A percentile compares a stretch with the other conserved stretches of the same genome.
Evolutionary conservation across 2,329 filamentous ascomycete species (phyloP).

Genomic region (Xylariaceae sp.): DNA sequence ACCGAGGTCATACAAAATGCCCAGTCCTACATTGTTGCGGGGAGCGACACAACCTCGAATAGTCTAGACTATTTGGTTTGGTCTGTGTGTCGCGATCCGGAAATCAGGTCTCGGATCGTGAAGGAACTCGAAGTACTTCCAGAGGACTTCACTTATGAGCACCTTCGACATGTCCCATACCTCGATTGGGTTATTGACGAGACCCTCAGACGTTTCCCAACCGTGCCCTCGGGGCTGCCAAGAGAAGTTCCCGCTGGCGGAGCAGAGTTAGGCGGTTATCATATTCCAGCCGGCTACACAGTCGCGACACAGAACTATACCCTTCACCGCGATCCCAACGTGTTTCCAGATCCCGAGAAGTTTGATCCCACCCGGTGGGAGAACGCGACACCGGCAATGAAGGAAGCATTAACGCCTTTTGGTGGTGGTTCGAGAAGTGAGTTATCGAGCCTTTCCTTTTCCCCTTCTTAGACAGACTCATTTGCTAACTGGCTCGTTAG

Average conservation of each 20-base stretch:
- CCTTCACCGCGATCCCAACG: slow-evolving; percentile 36
- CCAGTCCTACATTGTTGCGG: slow-evolving; percentile 44
- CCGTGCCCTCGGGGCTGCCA: slow-evolving; percentile 34
- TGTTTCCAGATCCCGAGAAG: slow-evolving; percentile 37
- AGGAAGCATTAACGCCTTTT: slow-evolving; percentile 30
- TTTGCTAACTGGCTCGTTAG: slow-evolving; percentile 14
- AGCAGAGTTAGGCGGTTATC: slow-evolving; percentile 32
- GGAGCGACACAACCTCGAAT: slow-evolving; percentile 50
- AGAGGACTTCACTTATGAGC: slow-evolving; percentile 28
- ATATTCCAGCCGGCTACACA: slow-evolving; percentile 34
- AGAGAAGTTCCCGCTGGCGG: slow-evolving; percentile 34
- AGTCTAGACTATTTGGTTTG: slow-evolving; percentile 46
- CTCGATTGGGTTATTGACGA: slow-evolving; percentile 33
- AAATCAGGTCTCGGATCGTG: slow-evolving; percentile 28
- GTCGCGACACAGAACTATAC: slow-evolving; percentile 38
- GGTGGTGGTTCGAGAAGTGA: slow-evolving; percentile 30
- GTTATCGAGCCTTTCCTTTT: background rate
- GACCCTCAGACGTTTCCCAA: slow-evolving; percentile 33
- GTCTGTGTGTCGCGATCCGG: slow-evolving; percentile 33
- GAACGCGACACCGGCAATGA: slow-evolving; percentile 27
- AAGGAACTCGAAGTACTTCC: slow-evolving; percentile 22
- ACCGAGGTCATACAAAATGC: slow-evolving; percentile 19
- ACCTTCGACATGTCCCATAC: slow-evolving; percentile 34
- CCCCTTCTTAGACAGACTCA: background rate
- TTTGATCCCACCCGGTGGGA: slow-evolving; percentile 28